Conservation (phyloP, 2,329 filamentous ascomycete genomes). For the Tolypocladium ovalisporum region DNA sequence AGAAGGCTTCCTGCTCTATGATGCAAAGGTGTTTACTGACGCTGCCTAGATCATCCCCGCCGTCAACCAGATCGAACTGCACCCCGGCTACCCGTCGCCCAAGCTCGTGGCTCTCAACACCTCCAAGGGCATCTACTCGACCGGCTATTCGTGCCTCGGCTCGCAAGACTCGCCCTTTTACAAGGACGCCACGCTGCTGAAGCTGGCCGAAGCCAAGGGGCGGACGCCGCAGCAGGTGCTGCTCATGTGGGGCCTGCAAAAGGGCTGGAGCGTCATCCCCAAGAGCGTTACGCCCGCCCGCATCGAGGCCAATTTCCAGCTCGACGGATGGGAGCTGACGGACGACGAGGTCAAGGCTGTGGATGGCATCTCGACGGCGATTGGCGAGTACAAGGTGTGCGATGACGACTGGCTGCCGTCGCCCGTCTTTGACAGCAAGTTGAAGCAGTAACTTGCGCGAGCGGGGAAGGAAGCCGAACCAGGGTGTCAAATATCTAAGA, state of each 20-base stretch:
- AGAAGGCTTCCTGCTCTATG: not conserved
- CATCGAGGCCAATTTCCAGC: conserved; percentile 65
- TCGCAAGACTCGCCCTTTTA: conserved; percentile 59
- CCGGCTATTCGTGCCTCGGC: conserved; percentile 65
- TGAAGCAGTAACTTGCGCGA: conserved; percentile 11
- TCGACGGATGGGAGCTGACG: conserved; percentile 64
- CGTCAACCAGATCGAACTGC: conserved; percentile 75
- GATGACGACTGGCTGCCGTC: conserved; percentile 62
- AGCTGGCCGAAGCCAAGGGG: conserved; percentile 54
- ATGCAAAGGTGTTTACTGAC: not conserved
- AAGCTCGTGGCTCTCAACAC: conserved; percentile 66
- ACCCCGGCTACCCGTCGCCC: conserved; percentile 71
- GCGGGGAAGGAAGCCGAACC: not conserved
- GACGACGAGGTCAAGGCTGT: conserved; percentile 62
- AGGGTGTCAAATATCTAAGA: not conserved
- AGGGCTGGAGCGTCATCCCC: conserved; percentile 75
- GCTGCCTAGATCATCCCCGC: conserved; percentile 42
- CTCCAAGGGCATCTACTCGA: conserved; percentile 63
- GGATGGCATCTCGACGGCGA: conserved; percentile 58
- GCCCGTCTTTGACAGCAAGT: conserved; percentile 78
- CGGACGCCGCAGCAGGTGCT: conserved; percentile 67
- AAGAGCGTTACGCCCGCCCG: conserved; percentile 67
- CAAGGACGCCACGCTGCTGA: conserved; percentile 52
- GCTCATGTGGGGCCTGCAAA: conserved; percentile 69
- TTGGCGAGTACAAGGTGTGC: conserved; percentile 56